Conservation (phyloP, 2,329 filamentous ascomycete species). For the Lasiodiplodia gonubiensis region DNA sequence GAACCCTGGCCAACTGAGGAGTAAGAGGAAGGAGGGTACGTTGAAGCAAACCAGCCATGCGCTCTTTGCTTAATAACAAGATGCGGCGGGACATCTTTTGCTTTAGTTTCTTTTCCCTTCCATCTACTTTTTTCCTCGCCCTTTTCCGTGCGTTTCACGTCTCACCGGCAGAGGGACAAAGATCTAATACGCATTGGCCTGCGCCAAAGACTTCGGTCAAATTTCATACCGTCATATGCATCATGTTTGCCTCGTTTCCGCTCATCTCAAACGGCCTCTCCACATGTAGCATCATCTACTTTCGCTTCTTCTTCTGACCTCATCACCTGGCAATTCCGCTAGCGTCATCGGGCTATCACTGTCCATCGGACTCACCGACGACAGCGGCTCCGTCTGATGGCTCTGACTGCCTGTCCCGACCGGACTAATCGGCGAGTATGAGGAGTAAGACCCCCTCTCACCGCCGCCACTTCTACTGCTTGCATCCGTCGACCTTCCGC, state of each 20-base stretch:
- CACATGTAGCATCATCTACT: not conserved
- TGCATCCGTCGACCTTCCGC: not conserved
- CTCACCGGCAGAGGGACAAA: not conserved
- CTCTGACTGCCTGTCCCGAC: not conserved
- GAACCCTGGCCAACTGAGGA: too few relatives aligned
- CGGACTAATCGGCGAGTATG: not conserved
- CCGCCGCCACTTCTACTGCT: not conserved
- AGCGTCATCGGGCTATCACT: not conserved
- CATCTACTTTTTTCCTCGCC: too few relatives aligned
- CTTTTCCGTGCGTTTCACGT: not conserved
- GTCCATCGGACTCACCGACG: not conserved
- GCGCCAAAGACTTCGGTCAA: not conserved
- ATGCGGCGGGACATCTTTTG: too few relatives aligned
- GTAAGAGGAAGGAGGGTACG: too few relatives aligned
- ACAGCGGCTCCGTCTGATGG: constrained; percentile 1
- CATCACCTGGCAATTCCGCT: constrained; percentile 9
- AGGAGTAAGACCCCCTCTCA: not conserved
- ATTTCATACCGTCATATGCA: not conserved
- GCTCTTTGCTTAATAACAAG: too few relatives aligned
- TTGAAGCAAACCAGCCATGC: too few relatives aligned
- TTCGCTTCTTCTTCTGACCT: not conserved
- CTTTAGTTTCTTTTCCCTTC: too few relatives aligned
- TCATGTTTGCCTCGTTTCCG: not conserved
- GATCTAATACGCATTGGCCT: not conserved
- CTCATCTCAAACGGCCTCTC: not conserved